Percentiles rank a stretch among this genome's conserved stretches.
phyloP scores from a whole-genome alignment of 208 protist species.

The Leishmania tropica region DNA sequence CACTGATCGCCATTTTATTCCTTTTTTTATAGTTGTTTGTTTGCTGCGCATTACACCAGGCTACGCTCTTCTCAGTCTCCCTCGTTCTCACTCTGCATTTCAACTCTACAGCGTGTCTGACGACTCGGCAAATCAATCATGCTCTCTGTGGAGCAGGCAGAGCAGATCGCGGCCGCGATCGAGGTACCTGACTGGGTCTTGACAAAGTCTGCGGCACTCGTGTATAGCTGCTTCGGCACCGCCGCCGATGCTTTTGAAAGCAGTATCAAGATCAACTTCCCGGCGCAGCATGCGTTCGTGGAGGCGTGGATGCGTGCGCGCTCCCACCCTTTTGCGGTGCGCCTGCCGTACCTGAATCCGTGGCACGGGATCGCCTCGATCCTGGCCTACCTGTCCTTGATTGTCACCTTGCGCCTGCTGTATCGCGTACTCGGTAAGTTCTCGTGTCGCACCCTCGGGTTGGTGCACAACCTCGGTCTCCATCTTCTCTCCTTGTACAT shows the following conservation, averaged over 20 bases:
- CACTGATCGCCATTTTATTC: neutral
- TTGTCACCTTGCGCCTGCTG: conserved; percentile 33
- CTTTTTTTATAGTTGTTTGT: too few species aligned
- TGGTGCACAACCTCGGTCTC: conserved; percentile 74
- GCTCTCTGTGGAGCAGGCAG: conserved; percentile 41
- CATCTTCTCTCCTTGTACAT: conserved; percentile 75
- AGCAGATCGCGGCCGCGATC: conserved; percentile 41
- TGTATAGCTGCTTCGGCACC: conserved; percentile 36
- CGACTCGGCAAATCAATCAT: conserved; percentile 12
- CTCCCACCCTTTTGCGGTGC: conserved; percentile 54
- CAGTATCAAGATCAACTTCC: conserved; percentile 31
- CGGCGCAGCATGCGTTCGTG: conserved; percentile 20
- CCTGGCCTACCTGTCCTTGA: conserved; percentile 48
- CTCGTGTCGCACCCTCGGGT: conserved; percentile 43
- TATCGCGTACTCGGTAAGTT: conserved; percentile 56
- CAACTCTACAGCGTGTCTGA: neutral
- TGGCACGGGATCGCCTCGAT: conserved; percentile 50
- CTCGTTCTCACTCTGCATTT: neutral
- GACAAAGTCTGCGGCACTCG: conserved; percentile 21
- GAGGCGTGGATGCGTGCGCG: conserved; percentile 22
- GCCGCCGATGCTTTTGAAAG: conserved; percentile 35
- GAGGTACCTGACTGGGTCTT: conserved; percentile 67
- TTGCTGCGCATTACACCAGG: neutral
- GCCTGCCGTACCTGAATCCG: conserved; percentile 58
- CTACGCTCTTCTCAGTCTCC: neutral